Evolutionary conservation across 2,329 filamentous ascomycete genomes (phyloP), one percentile per base, ranked within the genome.

Genomic region (Lasiodiplodia sp.): DNA sequence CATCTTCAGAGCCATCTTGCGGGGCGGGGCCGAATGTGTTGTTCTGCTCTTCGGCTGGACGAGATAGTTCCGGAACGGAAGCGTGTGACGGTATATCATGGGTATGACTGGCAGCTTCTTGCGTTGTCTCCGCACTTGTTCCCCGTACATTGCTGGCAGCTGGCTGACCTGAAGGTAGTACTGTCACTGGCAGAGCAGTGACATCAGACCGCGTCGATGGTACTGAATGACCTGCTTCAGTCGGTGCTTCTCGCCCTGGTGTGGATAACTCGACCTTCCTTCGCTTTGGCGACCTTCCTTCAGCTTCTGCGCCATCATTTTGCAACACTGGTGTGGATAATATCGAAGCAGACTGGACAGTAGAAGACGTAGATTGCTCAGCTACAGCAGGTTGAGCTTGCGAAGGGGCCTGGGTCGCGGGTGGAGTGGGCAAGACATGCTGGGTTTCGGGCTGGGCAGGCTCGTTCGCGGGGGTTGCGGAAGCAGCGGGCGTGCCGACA

Each of bases 401-500:
- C 7, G 65, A 47, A 3, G 51, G n/a, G 18, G 31, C n/a, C 25
- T 69, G 68, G 16, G 68, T 66, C 3, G 68, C 18, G 23, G 68
- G 68, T 12, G 60, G 62, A n/a, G 68, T 69, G 16, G 68, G 68
- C 11, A 66, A 47, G 23, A 62, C 62, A 66, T 52, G 8, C 23
- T 69, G 56, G 34, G 8, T 18, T 21, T 62, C 49, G 37, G 65
- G 14, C 56, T 73, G 73, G 34, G 72, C 64, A 40, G 72, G 52
- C 31, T 69, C 68, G 18, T 66, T 60, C 31, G 70, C 55, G 16
- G 47, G 44, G 25, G 60, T 40, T 53, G 65, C 66, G 16, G 69
- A 64, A 16, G 70, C 70, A 52, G 72, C 71, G 38, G 72, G 68
- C 21, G 72, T 70, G 23, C 67, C 67, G 23, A 58, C 69, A 21